Evolutionary conservation across 352 stramenopile genomes (phyloP).

Genomic region (Blastocystis sp.): DNA sequence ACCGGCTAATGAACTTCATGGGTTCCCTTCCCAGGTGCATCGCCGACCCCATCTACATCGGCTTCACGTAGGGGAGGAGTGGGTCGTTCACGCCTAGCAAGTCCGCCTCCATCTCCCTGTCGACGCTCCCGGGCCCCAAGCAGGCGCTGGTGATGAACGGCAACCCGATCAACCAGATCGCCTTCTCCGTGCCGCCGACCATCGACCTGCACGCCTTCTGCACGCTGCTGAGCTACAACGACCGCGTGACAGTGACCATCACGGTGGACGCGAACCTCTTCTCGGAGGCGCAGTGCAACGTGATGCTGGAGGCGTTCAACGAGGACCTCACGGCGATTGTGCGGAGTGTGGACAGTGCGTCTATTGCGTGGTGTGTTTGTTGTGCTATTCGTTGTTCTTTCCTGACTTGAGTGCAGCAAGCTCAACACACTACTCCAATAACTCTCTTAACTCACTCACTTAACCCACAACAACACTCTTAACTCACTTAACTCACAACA

Average conservation of each 20-base stretch:
- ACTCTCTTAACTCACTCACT: no score
- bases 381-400: no score
- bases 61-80: conserved; percentile 13
- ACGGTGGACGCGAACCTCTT: conserved; percentile 22
- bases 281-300: conserved; percentile 23
- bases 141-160: conserved; percentile 12
- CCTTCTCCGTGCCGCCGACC: conserved; percentile 60
- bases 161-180: conserved; percentile 20
- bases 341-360: no score
- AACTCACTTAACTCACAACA: not conserved
- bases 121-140: conserved; percentile 39
- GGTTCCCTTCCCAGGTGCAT: conserved; percentile 26
- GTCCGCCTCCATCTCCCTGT: conserved; percentile 51
- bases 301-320: conserved; percentile 11
- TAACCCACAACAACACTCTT: not conserved
- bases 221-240: conserved; percentile 51
- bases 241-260: conserved; percentile 33
- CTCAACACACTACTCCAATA: no score
- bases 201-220: conserved; percentile 45
- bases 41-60: conserved; percentile 52
- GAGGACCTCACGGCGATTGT: not conserved
- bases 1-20: conserved; percentile 62
- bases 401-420: no score
- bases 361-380: conserved; percentile 11
- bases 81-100: not conserved